Percentiles rank a stretch among this genome's conserved stretches.
phyloP scores from a whole-genome alignment of 2,329 filamentous ascomycete species.

The Colletotrichum cereale region DNA sequence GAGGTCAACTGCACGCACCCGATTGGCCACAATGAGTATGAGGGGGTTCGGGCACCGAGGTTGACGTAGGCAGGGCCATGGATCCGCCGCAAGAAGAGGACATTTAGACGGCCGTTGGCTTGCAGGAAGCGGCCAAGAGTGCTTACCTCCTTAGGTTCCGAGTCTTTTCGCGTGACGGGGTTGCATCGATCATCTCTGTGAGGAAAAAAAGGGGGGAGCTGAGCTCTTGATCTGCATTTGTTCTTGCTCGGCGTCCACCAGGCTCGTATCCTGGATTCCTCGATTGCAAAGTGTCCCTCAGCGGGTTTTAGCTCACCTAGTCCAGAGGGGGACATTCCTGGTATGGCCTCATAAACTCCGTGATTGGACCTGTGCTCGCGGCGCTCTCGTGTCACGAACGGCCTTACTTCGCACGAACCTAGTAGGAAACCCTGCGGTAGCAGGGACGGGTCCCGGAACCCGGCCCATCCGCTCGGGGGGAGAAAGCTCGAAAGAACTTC shows the following conservation, averaged over 20 bases:
- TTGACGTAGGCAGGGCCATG: background rate
- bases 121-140: constrained; percentile 28
- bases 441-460: constrained; percentile 4
- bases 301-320: background rate
- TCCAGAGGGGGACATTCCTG: background rate
- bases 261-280: constrained; percentile 9
- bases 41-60: background rate
- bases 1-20: constrained; percentile 32
- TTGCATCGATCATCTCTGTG: background rate
- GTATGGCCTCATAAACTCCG: background rate
- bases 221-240: background rate
- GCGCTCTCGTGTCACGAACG: constrained; percentile 28
- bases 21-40: constrained; percentile 18
- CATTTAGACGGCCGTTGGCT: constrained; percentile 33
- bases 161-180: background rate
- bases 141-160: background rate
- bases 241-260: background rate
- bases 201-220: background rate
- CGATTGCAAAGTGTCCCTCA: background rate
- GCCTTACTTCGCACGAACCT: constrained; percentile 40
- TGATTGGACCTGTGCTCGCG: constrained; percentile 19
- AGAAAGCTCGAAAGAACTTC: background rate
- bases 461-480: constrained; percentile 1
- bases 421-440: constrained; percentile 13
- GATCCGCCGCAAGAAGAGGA: constrained; percentile 9